Percentiles rank a stretch among this genome's conserved stretches.
phyloP scores from a whole-genome alignment of 352 stramenopile genomes.

The Phytophthora crassamura region DNA sequence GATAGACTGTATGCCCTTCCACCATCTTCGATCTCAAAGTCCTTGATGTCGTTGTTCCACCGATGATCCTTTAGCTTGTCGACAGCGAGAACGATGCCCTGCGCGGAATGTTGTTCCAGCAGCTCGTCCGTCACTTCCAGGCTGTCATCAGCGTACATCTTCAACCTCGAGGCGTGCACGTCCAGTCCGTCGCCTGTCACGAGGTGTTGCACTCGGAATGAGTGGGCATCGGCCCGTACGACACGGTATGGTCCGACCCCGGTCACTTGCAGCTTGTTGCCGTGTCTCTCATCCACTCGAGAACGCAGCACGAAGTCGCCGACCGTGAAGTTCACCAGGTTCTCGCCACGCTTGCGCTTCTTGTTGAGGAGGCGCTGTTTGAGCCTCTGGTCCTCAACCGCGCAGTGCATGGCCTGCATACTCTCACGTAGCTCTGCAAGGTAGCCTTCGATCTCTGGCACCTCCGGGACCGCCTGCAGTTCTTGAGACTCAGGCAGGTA shows the following conservation, averaged over 20 bases:
- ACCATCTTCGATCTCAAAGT: slow-evolving; percentile 7
- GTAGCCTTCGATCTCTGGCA: too few species aligned
- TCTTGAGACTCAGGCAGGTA: too few species aligned
- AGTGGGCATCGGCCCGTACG: slow-evolving; percentile 1
- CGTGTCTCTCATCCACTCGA: too few species aligned
- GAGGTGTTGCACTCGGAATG: slow-evolving; percentile 11
- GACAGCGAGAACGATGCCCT: slow-evolving; percentile 9
- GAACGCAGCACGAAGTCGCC: slow-evolving; percentile 10
- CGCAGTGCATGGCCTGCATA: neutral
- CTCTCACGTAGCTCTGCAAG: too few species aligned
- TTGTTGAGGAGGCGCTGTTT: slow-evolving; percentile 17
- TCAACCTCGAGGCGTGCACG: slow-evolving; percentile 8
- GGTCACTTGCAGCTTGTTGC: too few species aligned
- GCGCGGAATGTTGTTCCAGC: slow-evolving; percentile 4
- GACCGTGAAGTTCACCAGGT: slow-evolving; percentile 11
- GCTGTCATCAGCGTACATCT: slow-evolving; percentile 7
- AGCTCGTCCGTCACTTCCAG: neutral
- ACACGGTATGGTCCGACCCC: too few species aligned
- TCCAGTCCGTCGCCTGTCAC: slow-evolving; percentile 7
- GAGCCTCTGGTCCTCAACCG: neutral
- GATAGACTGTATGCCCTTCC: slow-evolving; percentile 10
- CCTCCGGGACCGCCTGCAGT: too few species aligned
- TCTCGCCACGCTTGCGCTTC: slow-evolving; percentile 1
- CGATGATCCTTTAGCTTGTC: slow-evolving; percentile 4
- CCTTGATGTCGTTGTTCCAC: slow-evolving; percentile 4